Evolutionary conservation across 495 filamentous ascomycete genomes (phyloP).

Genomic region (Aeminium ludgeri): DNA sequence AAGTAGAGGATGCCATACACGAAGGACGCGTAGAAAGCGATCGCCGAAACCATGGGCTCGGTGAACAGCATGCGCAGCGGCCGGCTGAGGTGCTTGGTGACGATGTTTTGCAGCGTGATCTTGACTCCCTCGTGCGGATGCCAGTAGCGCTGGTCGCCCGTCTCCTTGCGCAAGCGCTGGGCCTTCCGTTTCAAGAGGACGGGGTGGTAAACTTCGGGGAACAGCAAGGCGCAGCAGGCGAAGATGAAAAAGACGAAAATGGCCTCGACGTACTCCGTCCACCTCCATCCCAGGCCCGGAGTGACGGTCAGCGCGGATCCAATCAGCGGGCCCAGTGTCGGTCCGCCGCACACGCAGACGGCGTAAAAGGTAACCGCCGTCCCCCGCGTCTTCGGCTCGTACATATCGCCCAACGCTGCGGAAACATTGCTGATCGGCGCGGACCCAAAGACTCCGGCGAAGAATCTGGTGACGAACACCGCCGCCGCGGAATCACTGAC

Average conservation of each 20-base stretch:
- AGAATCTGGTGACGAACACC: slow-evolving; percentile 22
- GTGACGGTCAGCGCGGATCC: slow-evolving; percentile 17
- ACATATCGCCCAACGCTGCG: slow-evolving; percentile 37
- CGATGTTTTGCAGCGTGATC: slow-evolving; percentile 10
- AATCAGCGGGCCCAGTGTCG: slow-evolving; percentile 21
- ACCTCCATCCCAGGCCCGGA: slow-evolving; percentile 15
- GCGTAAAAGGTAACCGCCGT: slow-evolving; percentile 27
- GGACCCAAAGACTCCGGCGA: slow-evolving; percentile 21
- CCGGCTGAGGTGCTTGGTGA: slow-evolving; percentile 12
- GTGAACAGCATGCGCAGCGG: slow-evolving; percentile 16
- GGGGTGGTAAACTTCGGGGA: slow-evolving; percentile 14
- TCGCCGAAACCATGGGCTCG: slow-evolving; percentile 15
- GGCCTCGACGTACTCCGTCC: slow-evolving; percentile 16
- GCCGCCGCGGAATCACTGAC: slow-evolving; percentile 13
- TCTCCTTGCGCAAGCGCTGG: slow-evolving; percentile 13
- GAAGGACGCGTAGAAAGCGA: slow-evolving; percentile 18
- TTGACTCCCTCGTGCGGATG: slow-evolving; percentile 14
- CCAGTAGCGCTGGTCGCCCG: slow-evolving; percentile 16
- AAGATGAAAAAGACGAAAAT: slow-evolving; percentile 11
- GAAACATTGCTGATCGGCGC: slow-evolving; percentile 24
- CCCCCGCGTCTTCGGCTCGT: slow-evolving; percentile 23
- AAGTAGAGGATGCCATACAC: slow-evolving; percentile 24
- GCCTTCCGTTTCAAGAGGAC: slow-evolving; percentile 15
- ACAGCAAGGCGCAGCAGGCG: slow-evolving; percentile 1
- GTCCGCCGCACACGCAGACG: slow-evolving; percentile 25